phyloP scores from a whole-genome alignment of 257 asterid genomes.

The Lycium ferocissimum region DNA sequence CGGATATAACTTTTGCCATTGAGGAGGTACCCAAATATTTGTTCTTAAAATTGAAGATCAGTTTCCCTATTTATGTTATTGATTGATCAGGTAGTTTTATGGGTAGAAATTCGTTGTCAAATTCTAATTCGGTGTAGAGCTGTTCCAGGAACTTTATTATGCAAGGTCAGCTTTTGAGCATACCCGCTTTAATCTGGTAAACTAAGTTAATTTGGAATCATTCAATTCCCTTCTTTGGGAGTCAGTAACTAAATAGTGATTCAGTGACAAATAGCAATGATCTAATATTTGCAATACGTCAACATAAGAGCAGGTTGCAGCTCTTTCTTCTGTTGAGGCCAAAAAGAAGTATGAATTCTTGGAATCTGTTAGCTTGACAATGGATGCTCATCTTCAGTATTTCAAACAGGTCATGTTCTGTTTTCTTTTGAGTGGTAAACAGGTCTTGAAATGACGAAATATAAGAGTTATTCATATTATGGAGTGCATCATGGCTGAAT shows the following conservation, averaged over 20 bases:
- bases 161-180: constrained; percentile 87
- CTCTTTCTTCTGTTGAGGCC: constrained; percentile 85
- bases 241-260: constrained; percentile 14
- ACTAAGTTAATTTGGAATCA: neutral
- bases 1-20: constrained; percentile 72
- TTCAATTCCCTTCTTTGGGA: constrained; percentile 21
- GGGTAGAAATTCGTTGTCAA: constrained; percentile 65
- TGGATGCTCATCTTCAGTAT: constrained; percentile 90
- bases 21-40: constrained; percentile 74
- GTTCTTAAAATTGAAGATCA: constrained; percentile 35
- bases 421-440: constrained; percentile 14
- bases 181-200: constrained; percentile 90
- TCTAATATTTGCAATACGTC: neutral
- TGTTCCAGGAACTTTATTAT: constrained; percentile 94
- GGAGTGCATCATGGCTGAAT: constrained; percentile 36
- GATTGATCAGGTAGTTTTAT: constrained; percentile 54
- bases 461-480: constrained; percentile 22
- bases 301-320: constrained; percentile 63
- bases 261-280: constrained; percentile 4
- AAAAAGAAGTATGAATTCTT: constrained; percentile 88
- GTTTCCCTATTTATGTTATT: constrained; percentile 33
- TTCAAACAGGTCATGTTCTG: constrained; percentile 59
- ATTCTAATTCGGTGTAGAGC: constrained; percentile 86
- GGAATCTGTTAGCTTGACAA: constrained; percentile 84
- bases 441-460: constrained; percentile 44